A percentile compares a stretch with the other conserved stretches of the same genome.
phyloP scores from a whole-genome alignment of 1,139 yeast species.

The Zygosaccharomyces sapae region DNA sequence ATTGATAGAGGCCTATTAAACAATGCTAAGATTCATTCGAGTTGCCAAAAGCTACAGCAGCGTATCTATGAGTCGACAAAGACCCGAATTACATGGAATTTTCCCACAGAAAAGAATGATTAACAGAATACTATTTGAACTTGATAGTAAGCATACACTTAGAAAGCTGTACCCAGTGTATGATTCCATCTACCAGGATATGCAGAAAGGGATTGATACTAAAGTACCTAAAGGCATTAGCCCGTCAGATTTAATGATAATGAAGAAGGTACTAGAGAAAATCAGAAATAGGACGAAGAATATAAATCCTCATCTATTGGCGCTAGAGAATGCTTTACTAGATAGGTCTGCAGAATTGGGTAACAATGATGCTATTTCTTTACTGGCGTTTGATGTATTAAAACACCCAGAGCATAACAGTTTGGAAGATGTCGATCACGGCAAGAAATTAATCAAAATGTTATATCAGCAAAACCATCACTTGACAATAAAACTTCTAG shows the following conservation, averaged over 20 bases:
- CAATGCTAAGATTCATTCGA: not conserved
- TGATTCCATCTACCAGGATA: slow-evolving; percentile 45
- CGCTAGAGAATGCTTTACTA: slow-evolving; percentile 63
- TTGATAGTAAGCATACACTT: slow-evolving; percentile 55
- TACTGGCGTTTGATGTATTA: slow-evolving; percentile 62
- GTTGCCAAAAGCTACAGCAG: slow-evolving; percentile 6
- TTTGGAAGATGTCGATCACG: slow-evolving; percentile 56
- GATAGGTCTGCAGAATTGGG: slow-evolving; percentile 85
- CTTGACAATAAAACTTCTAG: slow-evolving; percentile 65
- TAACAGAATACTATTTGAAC: slow-evolving; percentile 59
- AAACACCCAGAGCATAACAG: slow-evolving; percentile 28
- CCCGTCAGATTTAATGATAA: slow-evolving; percentile 58
- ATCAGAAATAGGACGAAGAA: slow-evolving; percentile 59
- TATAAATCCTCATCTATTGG: slow-evolving; percentile 51
- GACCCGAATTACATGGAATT: slow-evolving; percentile 48
- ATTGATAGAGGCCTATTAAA: not conserved
- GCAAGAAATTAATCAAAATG: slow-evolving; percentile 56
- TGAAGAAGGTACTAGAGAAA: slow-evolving; percentile 63
- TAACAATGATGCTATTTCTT: slow-evolving; percentile 71
- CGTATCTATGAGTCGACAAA: slow-evolving; percentile 8
- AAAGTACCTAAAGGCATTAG: slow-evolving; percentile 40
- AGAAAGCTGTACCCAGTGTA: slow-evolving; percentile 52
- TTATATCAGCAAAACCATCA: slow-evolving; percentile 62
- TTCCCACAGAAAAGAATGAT: slow-evolving; percentile 57
- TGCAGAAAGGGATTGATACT: slow-evolving; percentile 34